Evolutionary conservation across 2,329 filamentous ascomycete genomes (phyloP).

Genomic region (Akanthomyces uredinophilus): DNA sequence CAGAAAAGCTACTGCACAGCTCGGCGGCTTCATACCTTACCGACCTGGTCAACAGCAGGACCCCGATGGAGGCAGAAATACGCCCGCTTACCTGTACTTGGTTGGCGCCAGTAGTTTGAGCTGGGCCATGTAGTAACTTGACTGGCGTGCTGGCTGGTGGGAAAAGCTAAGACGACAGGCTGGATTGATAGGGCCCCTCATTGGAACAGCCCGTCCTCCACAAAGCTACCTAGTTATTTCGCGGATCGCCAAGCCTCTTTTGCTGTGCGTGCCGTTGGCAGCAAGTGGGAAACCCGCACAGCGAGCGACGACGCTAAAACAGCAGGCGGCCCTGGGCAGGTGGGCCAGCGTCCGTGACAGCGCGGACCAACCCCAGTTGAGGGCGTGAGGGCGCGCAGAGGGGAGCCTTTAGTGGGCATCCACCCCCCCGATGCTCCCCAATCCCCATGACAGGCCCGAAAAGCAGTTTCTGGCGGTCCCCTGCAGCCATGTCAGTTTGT

Average conservation of each 20-base stretch:
- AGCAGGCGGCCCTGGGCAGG: neutral
- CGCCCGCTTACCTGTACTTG: neutral
- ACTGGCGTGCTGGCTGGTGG: neutral
- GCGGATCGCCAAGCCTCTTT: constrained; percentile 6
- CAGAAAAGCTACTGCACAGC: neutral
- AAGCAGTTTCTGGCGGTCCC: too few species aligned
- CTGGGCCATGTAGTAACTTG: too few species aligned
- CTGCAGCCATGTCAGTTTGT: too few species aligned
- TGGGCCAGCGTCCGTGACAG: neutral
- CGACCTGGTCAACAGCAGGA: neutral
- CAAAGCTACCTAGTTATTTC: constrained; percentile 6
- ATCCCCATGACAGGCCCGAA: neutral
- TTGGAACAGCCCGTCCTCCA: neutral
- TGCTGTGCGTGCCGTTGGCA: neutral
- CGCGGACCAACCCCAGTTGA: neutral
- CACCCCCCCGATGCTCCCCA: neutral
- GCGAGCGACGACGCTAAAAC: neutral
- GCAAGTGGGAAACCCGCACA: neutral
- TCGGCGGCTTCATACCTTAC: too few species aligned
- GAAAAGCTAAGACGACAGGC: neutral
- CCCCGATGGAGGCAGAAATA: neutral
- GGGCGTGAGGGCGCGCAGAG: neutral
- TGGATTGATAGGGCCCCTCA: neutral
- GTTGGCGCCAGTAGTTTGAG: neutral
- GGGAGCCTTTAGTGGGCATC: neutral